Base-by-base conservation (phyloP, 2,329 filamentous ascomycete genomes). In the Sporothrix brasiliensis region DNA sequence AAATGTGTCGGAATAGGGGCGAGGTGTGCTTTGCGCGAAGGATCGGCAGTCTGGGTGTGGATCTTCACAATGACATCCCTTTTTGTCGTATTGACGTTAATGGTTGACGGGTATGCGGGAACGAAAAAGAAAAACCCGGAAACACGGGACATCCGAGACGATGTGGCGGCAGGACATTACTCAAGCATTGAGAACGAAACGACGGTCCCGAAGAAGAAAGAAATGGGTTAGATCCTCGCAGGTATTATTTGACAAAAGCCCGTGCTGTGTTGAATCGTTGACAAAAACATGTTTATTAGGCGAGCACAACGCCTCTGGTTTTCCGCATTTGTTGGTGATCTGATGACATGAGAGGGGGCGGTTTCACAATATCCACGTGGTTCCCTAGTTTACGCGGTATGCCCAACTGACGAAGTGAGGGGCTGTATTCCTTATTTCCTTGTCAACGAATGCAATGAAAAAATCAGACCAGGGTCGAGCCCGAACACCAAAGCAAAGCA, bases 321-420 rank as follows among this genome's bases (percentile, higher is more conserved):
- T 16, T 61, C 24, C n/a, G 16, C 61, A 65, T 50, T 14, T 16
- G 24, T 21, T 65, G 44, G 61, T 65, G 61, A n/a, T 65, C 44
- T 19, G 61, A 47, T 47, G 13, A 47, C 11, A 24, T 39, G 39
- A 63, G n/a, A 44, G 30, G 13, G n/a, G 21, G 4, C 39, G 58
- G 58, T 63, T 63, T 61, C 56, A 61, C 58, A 63, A 44, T 63
- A 63, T 61, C 56, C 58, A 63, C 58, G 58, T 63, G 58, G 58
- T 27, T 44, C 24, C 30, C 39, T 24, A 39, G 21, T 63, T 47
- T 13, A 47, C 24, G 54, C 7, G 13, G 21, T 27, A 27, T 63
- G 21, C n/a, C 58, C 39, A 47, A 47, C 13, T 16, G 39, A 41
- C n/a, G 30, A 21, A 41, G 30, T n/a, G 19, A 41, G 16, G 16